Evolutionary conservation across 1,284 basidiomycete species (phyloP), one percentile per base, ranked within the genome.

Genomic region (Trichosporon sp.): DNA sequence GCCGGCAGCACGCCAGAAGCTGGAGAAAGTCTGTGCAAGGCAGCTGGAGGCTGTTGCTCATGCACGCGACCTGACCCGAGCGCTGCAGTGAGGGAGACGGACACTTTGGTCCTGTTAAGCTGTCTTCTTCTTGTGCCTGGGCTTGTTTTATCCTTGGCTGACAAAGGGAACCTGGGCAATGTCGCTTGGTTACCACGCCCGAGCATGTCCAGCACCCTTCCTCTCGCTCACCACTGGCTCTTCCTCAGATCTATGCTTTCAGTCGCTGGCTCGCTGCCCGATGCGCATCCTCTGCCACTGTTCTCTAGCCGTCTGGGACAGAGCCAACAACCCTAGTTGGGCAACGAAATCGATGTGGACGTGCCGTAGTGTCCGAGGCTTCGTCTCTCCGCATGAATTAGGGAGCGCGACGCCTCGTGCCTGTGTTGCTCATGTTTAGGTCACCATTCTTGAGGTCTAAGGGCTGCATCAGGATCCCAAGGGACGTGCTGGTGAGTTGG

Each of bases 11-110:
- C 59, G 59, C 59, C 59, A 35, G 59, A 35, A 37, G 59, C 59
- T 63, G 32, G 31, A 35, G 6, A 32, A 43, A 26, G 26, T 26
- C 26, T 26, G 26, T 37, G 8, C 35, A 37, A 7, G 35, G 35
- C 35, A 37, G 5, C 35, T 7, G 32, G 14, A 8, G 8, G 21
- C 19, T 8, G 21, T 63, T 8, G 31, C 6, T 5, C 5, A 4
- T 35, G 32, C 59, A 63, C 59, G 21, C 59, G 59, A 63, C 32
- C 59, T 32, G 59, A 63, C 16, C 59, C 56, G 26, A 61, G 56
- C 56, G 31, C 11, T 32, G 59, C 14, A 6, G 35, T 16, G 31
- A n/a, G n/a, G 32, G 19, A 63, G 31, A 63, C 59, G 54, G 54
- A 59, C 59, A 35, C 35, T 63, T 35, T 63, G 59, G 32, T 63